phyloP scores from a whole-genome alignment of 208 protist species.

The Wallacemonas sp. region DNA sequence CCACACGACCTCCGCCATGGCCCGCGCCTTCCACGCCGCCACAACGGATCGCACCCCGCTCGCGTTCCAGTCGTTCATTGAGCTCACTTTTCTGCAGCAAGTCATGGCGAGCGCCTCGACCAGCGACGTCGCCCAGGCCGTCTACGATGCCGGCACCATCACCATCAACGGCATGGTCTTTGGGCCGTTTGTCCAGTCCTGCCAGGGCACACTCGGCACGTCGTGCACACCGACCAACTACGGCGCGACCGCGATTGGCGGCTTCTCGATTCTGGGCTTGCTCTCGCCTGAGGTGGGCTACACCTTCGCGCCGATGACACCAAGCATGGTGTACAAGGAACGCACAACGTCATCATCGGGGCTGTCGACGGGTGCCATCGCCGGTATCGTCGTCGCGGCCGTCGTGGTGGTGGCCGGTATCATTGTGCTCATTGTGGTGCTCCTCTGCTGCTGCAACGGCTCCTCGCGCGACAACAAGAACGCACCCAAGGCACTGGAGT shows the following conservation, averaged over 20 bases:
- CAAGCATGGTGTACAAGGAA: constrained; percentile 32
- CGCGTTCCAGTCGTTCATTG: constrained; percentile 11
- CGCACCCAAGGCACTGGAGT: constrained; percentile 38
- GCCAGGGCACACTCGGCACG: not conserved
- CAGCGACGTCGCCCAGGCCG: constrained; percentile 9
- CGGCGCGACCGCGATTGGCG: constrained; percentile 39
- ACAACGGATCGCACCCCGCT: constrained; percentile 8
- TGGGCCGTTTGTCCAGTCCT: constrained; percentile 18
- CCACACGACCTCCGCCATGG: not conserved
- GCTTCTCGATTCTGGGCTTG: constrained; percentile 23
- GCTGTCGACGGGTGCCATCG: constrained; percentile 9
- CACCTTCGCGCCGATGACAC: constrained; percentile 24
- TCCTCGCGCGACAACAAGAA: constrained; percentile 41
- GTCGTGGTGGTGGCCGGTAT: constrained; percentile 11
- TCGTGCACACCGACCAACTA: constrained; percentile 40
- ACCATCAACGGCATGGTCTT: constrained; percentile 24
- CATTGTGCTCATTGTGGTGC: not conserved
- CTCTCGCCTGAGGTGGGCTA: constrained; percentile 21
- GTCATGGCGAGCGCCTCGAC: constrained; percentile 14
- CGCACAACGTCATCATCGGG: not conserved
- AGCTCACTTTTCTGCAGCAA: constrained; percentile 1
- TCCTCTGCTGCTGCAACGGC: constrained; percentile 7
- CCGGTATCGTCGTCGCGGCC: constrained; percentile 31
- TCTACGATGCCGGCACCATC: constrained; percentile 30
- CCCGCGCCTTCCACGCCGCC: constrained; percentile 15